phyloP scores from a whole-genome alignment of 441 rosid species.

The Pelargonium myrrhifolium region DNA sequence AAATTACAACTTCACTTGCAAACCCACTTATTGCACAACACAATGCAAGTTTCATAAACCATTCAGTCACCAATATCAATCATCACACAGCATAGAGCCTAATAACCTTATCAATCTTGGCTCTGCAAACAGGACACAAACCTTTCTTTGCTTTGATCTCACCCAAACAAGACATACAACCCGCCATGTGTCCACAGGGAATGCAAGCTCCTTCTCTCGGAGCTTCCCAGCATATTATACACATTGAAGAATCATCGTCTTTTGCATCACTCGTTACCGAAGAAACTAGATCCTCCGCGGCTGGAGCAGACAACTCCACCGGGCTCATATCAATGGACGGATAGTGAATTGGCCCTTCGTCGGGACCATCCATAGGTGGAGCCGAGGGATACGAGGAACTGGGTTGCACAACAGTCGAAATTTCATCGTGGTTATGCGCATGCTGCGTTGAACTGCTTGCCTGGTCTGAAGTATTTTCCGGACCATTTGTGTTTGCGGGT shows the following conservation, averaged over 20 bases:
- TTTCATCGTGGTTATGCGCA: conserved; percentile 14
- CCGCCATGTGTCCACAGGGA: conserved; percentile 73
- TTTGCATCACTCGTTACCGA: conserved; percentile 23
- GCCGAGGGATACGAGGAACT: conserved; percentile 43
- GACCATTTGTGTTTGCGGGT: conserved; percentile 24
- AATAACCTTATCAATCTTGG: conserved; percentile 35
- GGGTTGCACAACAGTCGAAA: conserved; percentile 1
- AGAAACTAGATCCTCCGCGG: conserved; percentile 12
- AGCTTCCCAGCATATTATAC: conserved; percentile 61
- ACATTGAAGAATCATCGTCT: conserved; percentile 31
- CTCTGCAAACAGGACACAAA: conserved; percentile 47
- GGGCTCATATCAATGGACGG: conserved; percentile 34
- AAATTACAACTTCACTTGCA: no score
- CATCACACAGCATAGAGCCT: conserved; percentile 48
- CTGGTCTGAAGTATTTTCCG: conserved; percentile 20
- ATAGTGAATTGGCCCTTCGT: conserved; percentile 33
- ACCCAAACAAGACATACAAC: conserved; percentile 51
- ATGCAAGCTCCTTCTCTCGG: conserved; percentile 51
- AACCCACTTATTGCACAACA: no score
- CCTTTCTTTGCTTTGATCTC: conserved; percentile 47
- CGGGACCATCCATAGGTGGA: conserved; percentile 31
- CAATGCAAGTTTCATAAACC: conserved; percentile 1
- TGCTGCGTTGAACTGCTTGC: conserved; percentile 24
- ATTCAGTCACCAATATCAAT: conserved; percentile 4
- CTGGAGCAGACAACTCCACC: conserved; percentile 19